These are phyloP conservation scores for Penicillium sp. DNA, from an alignment of 2,329 filamentous ascomycete species.

Conservation along the genomic window DNA sequence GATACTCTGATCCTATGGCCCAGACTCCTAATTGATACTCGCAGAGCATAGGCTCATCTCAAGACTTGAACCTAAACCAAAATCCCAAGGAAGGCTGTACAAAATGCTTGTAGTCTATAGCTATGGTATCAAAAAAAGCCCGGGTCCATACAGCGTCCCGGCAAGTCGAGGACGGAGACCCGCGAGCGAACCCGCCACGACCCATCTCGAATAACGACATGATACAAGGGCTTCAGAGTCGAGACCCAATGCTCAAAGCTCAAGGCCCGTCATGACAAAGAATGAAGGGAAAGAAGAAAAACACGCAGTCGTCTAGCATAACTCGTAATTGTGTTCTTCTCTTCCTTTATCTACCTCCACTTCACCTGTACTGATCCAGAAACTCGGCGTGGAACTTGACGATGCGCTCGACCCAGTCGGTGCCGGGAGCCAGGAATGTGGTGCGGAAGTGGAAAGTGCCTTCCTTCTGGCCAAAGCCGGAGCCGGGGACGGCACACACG, in stretches of 20 bases:
- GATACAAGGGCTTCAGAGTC: background rate
- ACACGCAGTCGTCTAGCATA: background rate
- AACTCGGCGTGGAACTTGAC: constrained; percentile 90
- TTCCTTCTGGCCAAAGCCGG: constrained; percentile 91
- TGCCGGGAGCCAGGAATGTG: constrained; percentile 93
- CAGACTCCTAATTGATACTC: no score
- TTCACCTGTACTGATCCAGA: constrained; percentile 69
- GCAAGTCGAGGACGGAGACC: background rate
- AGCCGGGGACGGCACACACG: constrained; percentile 89
- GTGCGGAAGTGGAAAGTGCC: constrained; percentile 92
- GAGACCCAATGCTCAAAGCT: background rate
- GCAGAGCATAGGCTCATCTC: no score
- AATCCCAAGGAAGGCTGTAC: background rate
- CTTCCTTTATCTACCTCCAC: background rate
- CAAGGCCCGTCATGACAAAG: background rate
- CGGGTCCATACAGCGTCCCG: background rate
- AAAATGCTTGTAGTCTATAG: constrained; percentile 15
- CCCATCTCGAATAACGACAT: constrained; percentile 11
- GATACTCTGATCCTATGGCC: no score
- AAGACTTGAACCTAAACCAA: background rate
- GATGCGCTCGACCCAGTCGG: constrained; percentile 87
- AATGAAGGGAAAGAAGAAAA: background rate
- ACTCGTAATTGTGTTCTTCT: background rate
- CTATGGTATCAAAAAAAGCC: constrained; percentile 18
- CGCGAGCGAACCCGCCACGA: background rate